Conservation (phyloP, 345 rosid species). For the Punica granatum region DNA sequence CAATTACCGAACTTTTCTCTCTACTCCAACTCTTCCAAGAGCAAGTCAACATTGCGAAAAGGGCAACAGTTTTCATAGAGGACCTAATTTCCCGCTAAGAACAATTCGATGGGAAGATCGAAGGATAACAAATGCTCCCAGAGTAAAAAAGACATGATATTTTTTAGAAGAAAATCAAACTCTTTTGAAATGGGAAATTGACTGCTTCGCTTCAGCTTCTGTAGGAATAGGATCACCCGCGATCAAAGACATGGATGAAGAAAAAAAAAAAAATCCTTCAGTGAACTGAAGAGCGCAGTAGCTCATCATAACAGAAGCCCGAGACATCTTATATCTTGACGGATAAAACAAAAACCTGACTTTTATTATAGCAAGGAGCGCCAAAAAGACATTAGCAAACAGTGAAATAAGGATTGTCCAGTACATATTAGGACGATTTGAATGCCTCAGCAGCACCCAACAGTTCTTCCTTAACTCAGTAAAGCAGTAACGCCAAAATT, state of each 20-base stretch:
- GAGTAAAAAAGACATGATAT: no score
- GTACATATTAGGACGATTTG: not conserved
- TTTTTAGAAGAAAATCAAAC: no score
- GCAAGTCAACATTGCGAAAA: not conserved
- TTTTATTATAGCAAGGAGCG: not conserved
- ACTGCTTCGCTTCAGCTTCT: not conserved
- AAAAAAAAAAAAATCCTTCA: not conserved
- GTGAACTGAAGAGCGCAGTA: not conserved
- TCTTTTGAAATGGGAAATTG: not conserved
- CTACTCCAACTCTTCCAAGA: not conserved
- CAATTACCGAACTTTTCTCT: not conserved
- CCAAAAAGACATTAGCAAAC: not conserved
- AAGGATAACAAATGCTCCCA: no score
- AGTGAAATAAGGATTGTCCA: not conserved
- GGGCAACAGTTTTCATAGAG: not conserved
- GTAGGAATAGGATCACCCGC: not conserved
- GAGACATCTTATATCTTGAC: not conserved
- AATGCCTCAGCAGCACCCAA: not conserved
- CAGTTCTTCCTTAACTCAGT: not conserved
- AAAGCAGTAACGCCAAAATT: not conserved
- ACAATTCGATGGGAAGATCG: not conserved
- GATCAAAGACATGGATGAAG: not conserved
- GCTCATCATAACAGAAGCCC: not conserved
- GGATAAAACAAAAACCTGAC: not conserved
- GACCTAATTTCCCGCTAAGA: not conserved